phyloP scores from a whole-genome alignment of 2,329 filamentous ascomycete species.

The Zalaria sp. region DNA sequence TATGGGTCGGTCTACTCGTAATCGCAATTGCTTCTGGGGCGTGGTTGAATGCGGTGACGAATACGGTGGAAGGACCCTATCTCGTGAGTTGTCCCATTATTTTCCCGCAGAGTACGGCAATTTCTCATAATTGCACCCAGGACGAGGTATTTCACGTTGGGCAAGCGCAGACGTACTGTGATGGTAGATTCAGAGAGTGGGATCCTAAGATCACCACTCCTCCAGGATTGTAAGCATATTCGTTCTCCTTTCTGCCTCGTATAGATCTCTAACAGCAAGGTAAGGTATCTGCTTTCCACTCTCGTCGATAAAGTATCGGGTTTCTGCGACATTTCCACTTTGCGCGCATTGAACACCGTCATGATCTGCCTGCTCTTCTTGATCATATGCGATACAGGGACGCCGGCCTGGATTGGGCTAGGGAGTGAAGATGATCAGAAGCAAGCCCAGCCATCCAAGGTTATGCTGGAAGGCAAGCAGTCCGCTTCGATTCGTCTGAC shows the following conservation, averaged over 20 bases:
- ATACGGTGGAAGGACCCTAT: slow-evolving; percentile 42
- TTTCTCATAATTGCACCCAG: slow-evolving; percentile 29
- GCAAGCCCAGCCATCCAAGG: background rate
- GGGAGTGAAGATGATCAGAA: background rate
- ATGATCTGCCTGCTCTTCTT: slow-evolving; percentile 22
- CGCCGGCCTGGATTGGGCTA: background rate
- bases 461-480: background rate
- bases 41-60: slow-evolving; percentile 26
- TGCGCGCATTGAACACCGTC: slow-evolving; percentile 24
- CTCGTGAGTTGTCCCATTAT: slow-evolving; percentile 30
- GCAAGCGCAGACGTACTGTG: slow-evolving; percentile 79
- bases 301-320: slow-evolving; percentile 23
- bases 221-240: slow-evolving; percentile 49
- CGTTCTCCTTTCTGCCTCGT: slow-evolving; percentile 13
- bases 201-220: slow-evolving; percentile 97
- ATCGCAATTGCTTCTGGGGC: background rate
- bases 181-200: slow-evolving; percentile 62
- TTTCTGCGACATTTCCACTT: slow-evolving; percentile 20
- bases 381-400: background rate
- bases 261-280: slow-evolving; percentile 17
- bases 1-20: background rate
- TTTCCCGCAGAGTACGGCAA: background rate
- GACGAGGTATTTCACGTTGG: slow-evolving; percentile 83
- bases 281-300: slow-evolving; percentile 31
- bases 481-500: background rate